Base-by-base conservation (phyloP, 352 stramenopile genomes). In the Phytopythium chamaehyphon region DNA sequence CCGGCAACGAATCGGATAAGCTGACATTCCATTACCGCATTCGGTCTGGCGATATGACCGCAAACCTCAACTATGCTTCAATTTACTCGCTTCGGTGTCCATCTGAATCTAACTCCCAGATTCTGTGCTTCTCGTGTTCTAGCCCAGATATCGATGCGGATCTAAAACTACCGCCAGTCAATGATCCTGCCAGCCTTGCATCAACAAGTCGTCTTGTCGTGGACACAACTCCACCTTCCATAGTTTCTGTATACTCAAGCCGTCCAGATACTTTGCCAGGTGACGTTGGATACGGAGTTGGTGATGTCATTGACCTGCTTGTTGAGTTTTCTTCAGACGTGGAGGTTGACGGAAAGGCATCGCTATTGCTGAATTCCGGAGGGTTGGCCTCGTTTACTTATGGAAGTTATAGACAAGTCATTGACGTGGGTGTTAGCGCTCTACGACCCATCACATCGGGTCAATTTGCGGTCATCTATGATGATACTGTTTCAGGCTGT, bases 1-100 rank as follows among this genome's bases (percentile, higher is more conserved):
- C 61, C 0, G 81, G 85, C 1, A 82, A 65, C 23, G 64, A 57
- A 1, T 78, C 82, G 0, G 56, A 69, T 1, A 57, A 45, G 1
- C 45, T 95, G 23, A 55, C 61, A 45, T 95, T 93, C 45, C 71
- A 80, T 11, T 93, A 95, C 54, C 73, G 70, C 54, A 55, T 95
- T 11, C 47, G 69, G 2, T 1, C 48, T 2, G 74, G 74, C 8
- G 78, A 95, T 26, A 18, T 45, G 0, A 53, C 76, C 0, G 11
- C 36, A 0, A 55, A 63, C 42, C 57, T 93, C 38, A 75, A 93
- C 55, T 91, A 85, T 38, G 64, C 54, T 1, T 88, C 83, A 0
- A 42, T 46, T 1, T 38, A 57, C 19, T 66, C 83, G 11, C 51
- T 93, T 10, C 61, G 59, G 37, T 73, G 45, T 15, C 68, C 55